phyloP scores from a whole-genome alignment of 352 stramenopile genomes.

The Phytophthora ramorum region DNA sequence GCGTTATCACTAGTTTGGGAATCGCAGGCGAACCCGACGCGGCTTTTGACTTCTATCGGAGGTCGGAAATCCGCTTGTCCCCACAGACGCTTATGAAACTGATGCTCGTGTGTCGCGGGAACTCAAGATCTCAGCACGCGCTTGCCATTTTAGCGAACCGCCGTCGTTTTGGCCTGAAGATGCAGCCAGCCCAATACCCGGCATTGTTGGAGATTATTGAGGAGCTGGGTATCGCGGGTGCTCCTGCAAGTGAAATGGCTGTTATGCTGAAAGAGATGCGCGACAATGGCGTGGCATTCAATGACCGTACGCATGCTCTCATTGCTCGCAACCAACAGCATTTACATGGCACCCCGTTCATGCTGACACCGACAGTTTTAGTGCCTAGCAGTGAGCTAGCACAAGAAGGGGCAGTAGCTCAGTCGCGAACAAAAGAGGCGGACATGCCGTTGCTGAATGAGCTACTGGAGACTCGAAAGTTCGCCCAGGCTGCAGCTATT shows the following conservation, averaged over 20 bases:
- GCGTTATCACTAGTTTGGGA: slow-evolving; percentile 58
- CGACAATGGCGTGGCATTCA: slow-evolving; percentile 32
- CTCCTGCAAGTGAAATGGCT: slow-evolving; percentile 40
- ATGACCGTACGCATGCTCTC: slow-evolving; percentile 33
- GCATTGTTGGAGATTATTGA: slow-evolving; percentile 56
- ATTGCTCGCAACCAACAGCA: slow-evolving; percentile 48
- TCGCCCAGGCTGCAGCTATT: slow-evolving; percentile 43
- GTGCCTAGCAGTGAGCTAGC: not conserved
- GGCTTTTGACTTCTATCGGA: slow-evolving; percentile 71
- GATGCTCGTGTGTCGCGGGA: slow-evolving; percentile 51
- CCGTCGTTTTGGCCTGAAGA: slow-evolving; percentile 53
- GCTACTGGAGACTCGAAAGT: slow-evolving; percentile 38
- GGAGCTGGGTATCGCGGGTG: slow-evolving; percentile 31
- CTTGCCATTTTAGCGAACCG: slow-evolving; percentile 60
- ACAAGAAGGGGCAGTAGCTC: not conserved
- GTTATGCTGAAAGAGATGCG: slow-evolving; percentile 55
- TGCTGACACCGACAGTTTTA: slow-evolving; percentile 10
- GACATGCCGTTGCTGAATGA: slow-evolving; percentile 32
- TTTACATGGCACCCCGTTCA: slow-evolving; percentile 39
- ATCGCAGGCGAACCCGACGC: slow-evolving; percentile 40
- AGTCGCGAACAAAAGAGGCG: slow-evolving; percentile 30
- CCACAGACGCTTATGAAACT: slow-evolving; percentile 54
- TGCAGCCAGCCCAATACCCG: slow-evolving; percentile 52
- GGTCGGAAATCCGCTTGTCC: slow-evolving; percentile 51
- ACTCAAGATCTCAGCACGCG: slow-evolving; percentile 51